Conservation (phyloP, 2,329 filamentous ascomycete species). For the Sclerotinia sclerotiorum region DNA sequence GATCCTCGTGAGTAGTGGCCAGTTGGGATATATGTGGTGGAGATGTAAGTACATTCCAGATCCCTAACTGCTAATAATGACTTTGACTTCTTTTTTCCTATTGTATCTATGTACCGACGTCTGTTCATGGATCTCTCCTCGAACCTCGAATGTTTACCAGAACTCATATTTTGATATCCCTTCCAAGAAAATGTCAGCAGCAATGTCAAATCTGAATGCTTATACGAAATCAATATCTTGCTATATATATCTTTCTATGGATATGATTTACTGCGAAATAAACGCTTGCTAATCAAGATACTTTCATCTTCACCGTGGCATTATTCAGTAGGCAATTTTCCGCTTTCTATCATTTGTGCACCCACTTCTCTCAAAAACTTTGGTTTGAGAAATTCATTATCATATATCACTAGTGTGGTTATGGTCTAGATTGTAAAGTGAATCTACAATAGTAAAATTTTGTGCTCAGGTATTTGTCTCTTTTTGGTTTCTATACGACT, state of each 20-base stretch:
- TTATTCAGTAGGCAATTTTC: no score
- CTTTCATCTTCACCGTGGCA: not conserved
- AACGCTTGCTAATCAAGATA: not conserved
- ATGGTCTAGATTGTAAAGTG: no score
- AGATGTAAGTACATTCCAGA: slow-evolving; percentile 11
- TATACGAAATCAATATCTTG: not conserved
- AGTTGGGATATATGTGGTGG: slow-evolving; percentile 5
- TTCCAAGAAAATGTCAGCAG: not conserved
- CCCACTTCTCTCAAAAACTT: no score
- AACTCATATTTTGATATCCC: not conserved
- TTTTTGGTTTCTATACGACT: no score
- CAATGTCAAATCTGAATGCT: not conserved
- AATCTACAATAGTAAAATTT: no score
- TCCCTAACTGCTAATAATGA: slow-evolving; percentile 1
- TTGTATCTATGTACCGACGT: not conserved
- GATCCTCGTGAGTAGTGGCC: slow-evolving; percentile 9
- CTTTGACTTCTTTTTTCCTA: not conserved
- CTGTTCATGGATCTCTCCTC: not conserved
- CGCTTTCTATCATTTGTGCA: no score
- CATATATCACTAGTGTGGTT: no score
- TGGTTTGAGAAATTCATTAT: no score
- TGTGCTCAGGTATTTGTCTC: no score
- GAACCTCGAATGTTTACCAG: not conserved
- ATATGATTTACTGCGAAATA: no score
- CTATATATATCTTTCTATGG: no score